Evolutionary conservation across 306 rosid genomes (phyloP), one percentile per base, ranked within the genome.

Genomic region (Cucurbita pepo): DNA sequence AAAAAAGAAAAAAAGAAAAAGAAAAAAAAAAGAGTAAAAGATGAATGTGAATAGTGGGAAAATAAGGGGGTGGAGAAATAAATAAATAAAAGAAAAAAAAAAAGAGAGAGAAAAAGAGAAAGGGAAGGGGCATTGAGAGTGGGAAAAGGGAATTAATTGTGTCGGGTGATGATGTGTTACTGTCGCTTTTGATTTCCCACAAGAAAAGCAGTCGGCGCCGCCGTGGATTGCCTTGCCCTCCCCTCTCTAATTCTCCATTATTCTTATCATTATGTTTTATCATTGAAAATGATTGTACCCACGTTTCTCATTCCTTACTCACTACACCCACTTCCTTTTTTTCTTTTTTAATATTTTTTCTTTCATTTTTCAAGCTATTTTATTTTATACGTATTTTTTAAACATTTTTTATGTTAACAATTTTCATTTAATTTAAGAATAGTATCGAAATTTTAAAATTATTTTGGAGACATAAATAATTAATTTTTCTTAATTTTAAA

Each of bases 141-240:
- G 19, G 72, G 6, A 5, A 66, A 66, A 44, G 72, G 72, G 18
- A 0, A 8, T 47, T 45, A 5, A 58, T 57, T 57, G 25, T 55
- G 64, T 67, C 56, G 72, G 56, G 21, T 45, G 19, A 67, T 67
- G 72, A 67, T 67, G 40, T 40, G 19, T 7, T 45, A 11, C 21
- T 47, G 72, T 47, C 56, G 56, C 72, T 67, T 67, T 67, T 45
- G 3, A 67, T 21, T 67, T 45, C 72, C 72, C 7, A 44, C 19
- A 45, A 14, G 13, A 50, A 67, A 66, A 67, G 72, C 41, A 67
- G 72, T 67, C 72, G 56, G 72, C 72, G 72, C 72, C 72, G 72
- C 72, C 72, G 72, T 67, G 56, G 12, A 3, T 14, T 15, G n/a
- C 5, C n/a, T 57, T 30, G n/a, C 9, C 8, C 3, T 4, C n/a